A percentile compares a stretch with the other conserved stretches of the same genome.
phyloP scores from a whole-genome alignment of 768 basidiomycete species.

The Asterophora lycoperdoides region DNA sequence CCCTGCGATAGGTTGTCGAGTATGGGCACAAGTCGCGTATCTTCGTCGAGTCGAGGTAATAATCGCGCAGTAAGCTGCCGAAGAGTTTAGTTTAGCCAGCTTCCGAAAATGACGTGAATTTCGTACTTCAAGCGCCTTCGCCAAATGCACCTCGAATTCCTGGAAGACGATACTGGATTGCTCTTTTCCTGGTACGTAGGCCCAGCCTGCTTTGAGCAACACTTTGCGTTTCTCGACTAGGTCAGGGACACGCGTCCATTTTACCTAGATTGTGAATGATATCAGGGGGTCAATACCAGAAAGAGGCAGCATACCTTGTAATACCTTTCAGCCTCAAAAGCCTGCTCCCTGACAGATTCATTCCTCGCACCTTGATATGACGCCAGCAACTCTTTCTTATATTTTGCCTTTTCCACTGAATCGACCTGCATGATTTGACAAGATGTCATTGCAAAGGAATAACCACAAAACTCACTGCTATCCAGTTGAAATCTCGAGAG shows the following conservation, averaged over 20 bases:
- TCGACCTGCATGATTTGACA: constrained; percentile 39
- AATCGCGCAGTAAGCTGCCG: constrained; percentile 78
- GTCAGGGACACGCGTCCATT: constrained; percentile 93
- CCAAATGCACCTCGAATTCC: constrained; percentile 73
- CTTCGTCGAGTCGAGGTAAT: constrained; percentile 90
- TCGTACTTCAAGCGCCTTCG: constrained; percentile 71
- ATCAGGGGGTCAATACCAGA: neutral
- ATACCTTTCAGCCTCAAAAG: constrained; percentile 54
- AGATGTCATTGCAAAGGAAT: neutral
- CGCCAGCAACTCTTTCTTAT: constrained; percentile 44
- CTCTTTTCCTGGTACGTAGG: constrained; percentile 79
- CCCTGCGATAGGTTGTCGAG: constrained; percentile 90
- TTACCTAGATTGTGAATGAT: constrained; percentile 52
- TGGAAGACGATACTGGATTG: constrained; percentile 84
- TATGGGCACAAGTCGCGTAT: constrained; percentile 84
- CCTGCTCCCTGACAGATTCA: constrained; percentile 27
- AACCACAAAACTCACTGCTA: constrained; percentile 37
- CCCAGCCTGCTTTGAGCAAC: constrained; percentile 73
- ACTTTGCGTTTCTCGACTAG: constrained; percentile 81
- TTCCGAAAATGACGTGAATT: neutral
- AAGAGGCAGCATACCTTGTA: constrained; percentile 56
- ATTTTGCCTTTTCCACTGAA: constrained; percentile 47
- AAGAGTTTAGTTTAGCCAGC: neutral
- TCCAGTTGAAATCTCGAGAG: constrained; percentile 62
- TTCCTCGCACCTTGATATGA: constrained; percentile 38